Percentiles rank a stretch among this genome's conserved stretches.
Evolutionary conservation across 73 alveolate genomes (phyloP).

Genomic region (Tetrahymena borealis): DNA sequence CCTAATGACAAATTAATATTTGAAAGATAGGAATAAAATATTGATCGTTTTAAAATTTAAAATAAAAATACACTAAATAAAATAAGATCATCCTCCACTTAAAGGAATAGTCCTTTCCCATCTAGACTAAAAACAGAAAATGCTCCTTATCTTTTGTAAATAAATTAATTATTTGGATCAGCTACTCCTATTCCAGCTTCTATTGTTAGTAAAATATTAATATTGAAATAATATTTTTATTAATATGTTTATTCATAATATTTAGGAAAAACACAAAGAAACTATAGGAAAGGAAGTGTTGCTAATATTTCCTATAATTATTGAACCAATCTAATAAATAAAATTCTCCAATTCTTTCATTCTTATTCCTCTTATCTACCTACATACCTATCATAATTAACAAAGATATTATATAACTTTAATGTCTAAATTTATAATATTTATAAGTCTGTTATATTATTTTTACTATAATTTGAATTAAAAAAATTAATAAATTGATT

Average conservation of each 20-base stretch:
- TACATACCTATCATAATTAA: too few species aligned
- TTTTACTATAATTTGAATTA: too few species aligned
- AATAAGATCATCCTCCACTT: not conserved
- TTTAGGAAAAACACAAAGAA: not conserved
- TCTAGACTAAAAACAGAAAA: not conserved
- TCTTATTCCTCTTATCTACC: too few species aligned
- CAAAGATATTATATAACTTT: too few species aligned
- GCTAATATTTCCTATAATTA: too few species aligned
- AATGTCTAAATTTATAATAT: too few species aligned
- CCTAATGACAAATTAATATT: not conserved
- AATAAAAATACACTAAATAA: not conserved
- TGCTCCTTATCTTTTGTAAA: not conserved
- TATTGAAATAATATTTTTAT: not conserved
- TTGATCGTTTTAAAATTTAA: not conserved
- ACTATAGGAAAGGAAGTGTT: too few species aligned
- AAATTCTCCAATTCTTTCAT: too few species aligned
- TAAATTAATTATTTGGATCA: not conserved
- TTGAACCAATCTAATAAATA: too few species aligned
- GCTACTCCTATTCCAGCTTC: not conserved
- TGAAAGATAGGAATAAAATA: not conserved
- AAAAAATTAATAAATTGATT: too few species aligned
- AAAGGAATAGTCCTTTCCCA: not conserved
- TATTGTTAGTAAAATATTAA: not conserved
- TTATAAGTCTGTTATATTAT: too few species aligned
- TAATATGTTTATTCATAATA: not conserved